These are phyloP conservation scores for Haberlea rhodopensis DNA, from an alignment of 257 asterid genomes.

Conservation along the genomic window DNA sequence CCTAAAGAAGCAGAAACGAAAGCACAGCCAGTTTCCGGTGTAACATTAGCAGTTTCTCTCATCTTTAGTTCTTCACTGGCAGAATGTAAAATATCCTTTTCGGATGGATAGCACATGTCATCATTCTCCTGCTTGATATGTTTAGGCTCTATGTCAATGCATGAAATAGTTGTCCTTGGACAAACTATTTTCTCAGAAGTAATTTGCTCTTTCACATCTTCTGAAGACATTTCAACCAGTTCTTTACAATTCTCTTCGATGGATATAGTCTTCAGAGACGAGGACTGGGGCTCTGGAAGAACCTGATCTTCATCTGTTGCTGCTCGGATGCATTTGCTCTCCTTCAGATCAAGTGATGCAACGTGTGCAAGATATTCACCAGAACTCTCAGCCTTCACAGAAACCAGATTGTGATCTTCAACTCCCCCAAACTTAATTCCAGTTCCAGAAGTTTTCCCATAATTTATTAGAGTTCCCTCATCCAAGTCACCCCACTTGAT, in stretches of 20 bases:
- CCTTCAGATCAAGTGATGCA: constrained; percentile 30
- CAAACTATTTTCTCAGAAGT: constrained; percentile 39
- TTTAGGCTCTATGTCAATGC: constrained; percentile 30
- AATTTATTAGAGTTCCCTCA: constrained; percentile 65
- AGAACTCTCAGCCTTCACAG: constrained; percentile 31
- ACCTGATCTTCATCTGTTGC: constrained; percentile 29
- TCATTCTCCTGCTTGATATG: constrained; percentile 32
- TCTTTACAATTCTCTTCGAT: constrained; percentile 34
- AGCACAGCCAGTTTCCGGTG: constrained; percentile 22
- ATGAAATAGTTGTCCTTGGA: constrained; percentile 30
- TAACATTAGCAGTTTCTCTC: constrained; percentile 16
- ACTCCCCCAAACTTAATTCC: constrained; percentile 42
- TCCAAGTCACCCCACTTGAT: constrained; percentile 97
- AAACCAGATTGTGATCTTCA: constrained; percentile 31
- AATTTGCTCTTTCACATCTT: constrained; percentile 55
- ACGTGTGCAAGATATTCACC: constrained; percentile 27
- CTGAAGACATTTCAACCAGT: constrained; percentile 44
- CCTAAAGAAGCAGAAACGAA: constrained; percentile 34
- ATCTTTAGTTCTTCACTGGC: constrained; percentile 33
- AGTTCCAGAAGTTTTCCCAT: constrained; percentile 44
- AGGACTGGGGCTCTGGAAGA: constrained; percentile 30
- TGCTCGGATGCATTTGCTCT: constrained; percentile 24
- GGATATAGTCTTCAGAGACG: constrained; percentile 27
- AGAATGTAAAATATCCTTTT: constrained; percentile 25
- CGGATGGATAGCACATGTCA: constrained; percentile 8